phyloP scores from a whole-genome alignment of 495 filamentous ascomycete species.

The Bacidia gigantensis region DNA sequence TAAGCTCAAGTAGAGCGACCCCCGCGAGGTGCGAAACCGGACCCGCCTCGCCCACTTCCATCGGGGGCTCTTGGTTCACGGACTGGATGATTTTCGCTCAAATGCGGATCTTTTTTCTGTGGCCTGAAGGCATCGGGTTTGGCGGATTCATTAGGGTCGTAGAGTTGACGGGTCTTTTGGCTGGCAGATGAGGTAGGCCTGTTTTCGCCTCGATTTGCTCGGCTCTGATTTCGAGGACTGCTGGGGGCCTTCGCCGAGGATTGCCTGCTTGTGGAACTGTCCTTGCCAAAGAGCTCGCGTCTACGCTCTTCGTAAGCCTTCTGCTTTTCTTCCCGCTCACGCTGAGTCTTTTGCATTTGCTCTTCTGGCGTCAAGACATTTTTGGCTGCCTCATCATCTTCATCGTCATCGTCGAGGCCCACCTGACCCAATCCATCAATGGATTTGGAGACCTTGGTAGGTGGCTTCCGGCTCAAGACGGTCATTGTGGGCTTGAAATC shows the following conservation, averaged over 20 bases:
- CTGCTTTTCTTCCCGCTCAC: conserved; percentile 76
- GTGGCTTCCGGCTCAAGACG: conserved; percentile 70
- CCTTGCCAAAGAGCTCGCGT: conserved; percentile 65
- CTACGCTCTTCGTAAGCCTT: conserved; percentile 74
- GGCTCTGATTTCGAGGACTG: conserved; percentile 20
- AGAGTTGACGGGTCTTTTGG: conserved; percentile 41
- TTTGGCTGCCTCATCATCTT: conserved; percentile 40
- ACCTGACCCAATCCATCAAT: conserved; percentile 43
- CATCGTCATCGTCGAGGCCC: conserved; percentile 45
- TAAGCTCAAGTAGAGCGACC: conserved; percentile 22
- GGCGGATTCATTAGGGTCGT: conserved; percentile 55
- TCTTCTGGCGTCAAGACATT: conserved; percentile 54
- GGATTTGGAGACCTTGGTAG: conserved; percentile 32
- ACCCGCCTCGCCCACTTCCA: conserved; percentile 58
- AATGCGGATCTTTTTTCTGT: conserved; percentile 37
- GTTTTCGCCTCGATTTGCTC: conserved; percentile 22
- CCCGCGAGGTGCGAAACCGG: conserved; percentile 45
- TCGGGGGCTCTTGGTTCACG: conserved; percentile 65
- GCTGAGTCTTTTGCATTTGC: conserved; percentile 54
- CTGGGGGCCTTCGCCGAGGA: conserved; percentile 38
- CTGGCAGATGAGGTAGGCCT: conserved; percentile 35
- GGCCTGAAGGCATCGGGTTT: conserved; percentile 43
- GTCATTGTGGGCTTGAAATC: conserved; percentile 77
- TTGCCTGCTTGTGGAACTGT: conserved; percentile 32
- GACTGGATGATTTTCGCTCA: conserved; percentile 40